Conservation (phyloP, 495 filamentous ascomycete species). For the Rhizodiscina lignyota region DNA sequence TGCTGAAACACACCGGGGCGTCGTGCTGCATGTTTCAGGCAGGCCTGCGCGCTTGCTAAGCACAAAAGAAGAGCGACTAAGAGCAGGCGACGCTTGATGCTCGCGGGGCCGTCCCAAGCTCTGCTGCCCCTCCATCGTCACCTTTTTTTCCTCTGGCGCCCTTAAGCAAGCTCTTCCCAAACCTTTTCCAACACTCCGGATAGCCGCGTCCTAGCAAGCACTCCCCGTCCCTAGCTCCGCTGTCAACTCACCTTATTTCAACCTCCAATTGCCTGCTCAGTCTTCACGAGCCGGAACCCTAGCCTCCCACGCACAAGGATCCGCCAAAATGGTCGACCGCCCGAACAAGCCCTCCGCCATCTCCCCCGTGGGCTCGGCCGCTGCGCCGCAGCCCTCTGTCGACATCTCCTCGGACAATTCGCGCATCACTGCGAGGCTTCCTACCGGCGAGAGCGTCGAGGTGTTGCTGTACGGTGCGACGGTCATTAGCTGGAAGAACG, state of each 20-base stretch:
- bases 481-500: slow-evolving; percentile 79
- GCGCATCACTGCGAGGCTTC: slow-evolving; percentile 52
- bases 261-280: background rate
- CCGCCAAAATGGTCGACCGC: slow-evolving; percentile 53
- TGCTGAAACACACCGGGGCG: too few species aligned
- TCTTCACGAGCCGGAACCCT: background rate
- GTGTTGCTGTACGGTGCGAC: slow-evolving; percentile 86
- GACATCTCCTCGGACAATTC: slow-evolving; percentile 47
- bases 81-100: too few species aligned
- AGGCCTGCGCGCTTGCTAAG: too few species aligned
- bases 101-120: too few species aligned
- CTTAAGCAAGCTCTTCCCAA: too few species aligned
- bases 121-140: too few species aligned
- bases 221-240: too few species aligned
- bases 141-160: too few species aligned
- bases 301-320: slow-evolving; percentile 1
- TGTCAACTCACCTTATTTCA: background rate
- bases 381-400: slow-evolving; percentile 50
- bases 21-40: too few species aligned
- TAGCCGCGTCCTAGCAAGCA: too few species aligned
- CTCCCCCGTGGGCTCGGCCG: slow-evolving; percentile 41
- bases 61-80: too few species aligned
- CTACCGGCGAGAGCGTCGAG: slow-evolving; percentile 71
- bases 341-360: slow-evolving; percentile 68
- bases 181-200: too few species aligned